A percentile compares a stretch with the other conserved stretches of the same genome.
Evolutionary conservation across 1,139 yeast species (phyloP).

Genomic region (Hyphopichia khmerensis): DNA sequence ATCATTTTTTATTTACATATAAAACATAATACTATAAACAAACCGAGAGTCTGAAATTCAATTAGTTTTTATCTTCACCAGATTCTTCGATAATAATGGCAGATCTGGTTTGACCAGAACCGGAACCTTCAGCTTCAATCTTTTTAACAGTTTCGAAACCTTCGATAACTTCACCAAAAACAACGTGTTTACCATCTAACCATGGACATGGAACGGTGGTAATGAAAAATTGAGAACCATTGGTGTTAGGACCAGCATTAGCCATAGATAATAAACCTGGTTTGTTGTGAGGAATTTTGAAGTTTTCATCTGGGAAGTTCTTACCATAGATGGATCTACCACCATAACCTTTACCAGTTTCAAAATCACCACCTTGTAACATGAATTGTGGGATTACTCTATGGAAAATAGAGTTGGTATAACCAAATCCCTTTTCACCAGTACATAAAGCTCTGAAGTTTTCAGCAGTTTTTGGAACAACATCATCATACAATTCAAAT

Average conservation of each 20-base stretch:
- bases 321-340: conserved; percentile 41
- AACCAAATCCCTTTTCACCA: conserved; percentile 95
- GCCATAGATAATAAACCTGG: conserved; percentile 44
- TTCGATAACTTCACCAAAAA: conserved; percentile 42
- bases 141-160: conserved; percentile 39
- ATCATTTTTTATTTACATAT: no score
- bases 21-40: no score
- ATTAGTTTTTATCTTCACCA: conserved; percentile 25
- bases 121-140: conserved; percentile 35
- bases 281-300: conserved; percentile 31
- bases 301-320: conserved; percentile 40
- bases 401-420: conserved; percentile 66
- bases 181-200: conserved; percentile 45
- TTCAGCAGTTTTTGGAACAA: conserved; percentile 93
- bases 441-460: conserved; percentile 94
- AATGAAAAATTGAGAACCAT: conserved; percentile 43
- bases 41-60: neutral
- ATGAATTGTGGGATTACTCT: conserved; percentile 43
- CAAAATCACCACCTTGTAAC: conserved; percentile 47
- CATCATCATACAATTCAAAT: conserved; percentile 75
- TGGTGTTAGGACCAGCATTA: conserved; percentile 44
- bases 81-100: conserved; percentile 38
- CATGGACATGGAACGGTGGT: conserved; percentile 45
- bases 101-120: conserved; percentile 26
- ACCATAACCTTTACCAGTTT: conserved; percentile 41